Evolutionary conservation across 805 yeast genomes (phyloP), one percentile per base, ranked within the genome.

Genomic region (Metschnikowia kunwiensis): DNA sequence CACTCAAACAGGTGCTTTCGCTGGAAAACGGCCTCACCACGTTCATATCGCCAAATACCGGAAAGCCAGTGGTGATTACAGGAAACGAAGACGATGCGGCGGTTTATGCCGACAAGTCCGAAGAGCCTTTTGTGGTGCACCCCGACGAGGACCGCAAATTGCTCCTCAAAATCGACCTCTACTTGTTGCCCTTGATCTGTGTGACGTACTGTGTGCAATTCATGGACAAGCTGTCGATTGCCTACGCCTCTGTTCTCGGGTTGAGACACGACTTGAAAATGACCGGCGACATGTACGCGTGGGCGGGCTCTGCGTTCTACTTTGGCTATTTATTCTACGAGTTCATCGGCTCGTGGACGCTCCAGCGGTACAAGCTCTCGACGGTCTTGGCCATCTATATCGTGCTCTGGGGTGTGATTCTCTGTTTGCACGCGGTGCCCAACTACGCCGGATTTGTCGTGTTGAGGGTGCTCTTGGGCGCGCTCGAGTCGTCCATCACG

Each of bases 221-320:
- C 62, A 13, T 59, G 81, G 4, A 69, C 63, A 30, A 61, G 75
- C 19, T 12, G 11, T 12, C 18, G 10, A 12, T 26, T 13, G 7
- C 28, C 18, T 7, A 70, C 66, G 28, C 75, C 80, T 1, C 69
- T 78, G 5, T 68, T 77, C 63, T 72, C 71, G 81, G 77, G 30
- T 57, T 72, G 31, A 57, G 61, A 44, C 53, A 47, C 7, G 79
- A 66, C 39, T 55, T 67, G 43, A 58, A 60, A 10, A 35, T 35
- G 38, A 54, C 66, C 42, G 38, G 38, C 27, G 24, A 23, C 10
- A 49, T 35, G 63, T 72, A 62, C 41, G 52, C 68, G 11, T 39
- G 44, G 47, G 16, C 36, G 5, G 32, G 32, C 9, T 30, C 48
- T 2, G 48, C 54, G 27, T 58, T 60, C 27, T 30, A 30, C 32